phyloP scores from a whole-genome alignment of 148 eudicot genomes.

The Salicornia ramosissima region DNA sequence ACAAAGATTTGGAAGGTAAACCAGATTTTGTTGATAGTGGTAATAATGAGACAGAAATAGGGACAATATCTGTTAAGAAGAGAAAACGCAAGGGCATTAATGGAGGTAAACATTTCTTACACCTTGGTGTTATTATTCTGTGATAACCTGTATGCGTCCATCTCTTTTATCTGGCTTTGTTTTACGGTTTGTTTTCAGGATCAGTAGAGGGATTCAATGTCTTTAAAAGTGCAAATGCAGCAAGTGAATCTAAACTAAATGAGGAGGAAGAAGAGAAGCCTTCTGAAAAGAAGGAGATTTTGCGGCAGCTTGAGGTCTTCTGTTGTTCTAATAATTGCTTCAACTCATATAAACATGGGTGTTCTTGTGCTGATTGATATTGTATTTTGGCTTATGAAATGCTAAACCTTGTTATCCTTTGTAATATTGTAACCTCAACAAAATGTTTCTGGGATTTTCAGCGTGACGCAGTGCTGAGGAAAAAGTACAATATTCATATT shows the following conservation, averaged over 20 bases:
- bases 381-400: neutral
- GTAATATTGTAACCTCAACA: slow-evolving; percentile 7
- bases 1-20: slow-evolving; percentile 25
- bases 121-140: neutral
- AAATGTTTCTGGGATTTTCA: slow-evolving; percentile 24
- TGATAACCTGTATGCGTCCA: neutral
- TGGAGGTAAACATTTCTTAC: slow-evolving; percentile 36
- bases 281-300: slow-evolving; percentile 47
- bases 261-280: slow-evolving; percentile 32
- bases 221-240: slow-evolving; percentile 50
- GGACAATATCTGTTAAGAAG: slow-evolving; percentile 40
- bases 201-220: slow-evolving; percentile 80
- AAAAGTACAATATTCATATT: slow-evolving; percentile 66
- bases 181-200: slow-evolving; percentile 25
- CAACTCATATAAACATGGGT: neutral
- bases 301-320: slow-evolving; percentile 71
- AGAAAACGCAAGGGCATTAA: slow-evolving; percentile 56
- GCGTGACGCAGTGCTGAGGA: slow-evolving; percentile 74
- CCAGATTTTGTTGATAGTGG: slow-evolving; percentile 21
- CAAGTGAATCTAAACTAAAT: slow-evolving; percentile 28
- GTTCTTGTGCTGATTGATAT: neutral
- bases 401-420: slow-evolving; percentile 3
- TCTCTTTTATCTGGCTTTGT: neutral
- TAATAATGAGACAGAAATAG: slow-evolving; percentile 31
- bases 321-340: neutral